Base-by-base conservation (phyloP, 164 flowering plant species). In the Stephania yunnanensis region DNA sequence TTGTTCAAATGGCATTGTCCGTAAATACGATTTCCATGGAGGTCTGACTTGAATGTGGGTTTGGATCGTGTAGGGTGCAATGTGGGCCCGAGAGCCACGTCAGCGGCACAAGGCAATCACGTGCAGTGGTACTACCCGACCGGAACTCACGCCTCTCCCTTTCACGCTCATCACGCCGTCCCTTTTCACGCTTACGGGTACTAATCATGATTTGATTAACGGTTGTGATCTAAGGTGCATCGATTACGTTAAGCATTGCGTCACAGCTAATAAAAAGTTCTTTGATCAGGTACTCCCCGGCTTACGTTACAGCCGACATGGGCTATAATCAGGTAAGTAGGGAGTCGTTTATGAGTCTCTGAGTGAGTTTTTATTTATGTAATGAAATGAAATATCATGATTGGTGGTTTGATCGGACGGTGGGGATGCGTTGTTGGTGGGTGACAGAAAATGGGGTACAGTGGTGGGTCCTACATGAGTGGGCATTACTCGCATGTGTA, bases 91-190 rank as follows among this genome's bases (percentile, higher is more conserved):
- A 83, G 90, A 79, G 79, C 86, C 69, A 78, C 78, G 42, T 29
- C 89, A 78, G 55, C 89, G 0, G 81, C 78, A 70, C 75, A 89
- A 29, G 79, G 77, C 1, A 83, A 74, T 74, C 89, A 84, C n/a
- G 84, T 91, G 73, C 95, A 87, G 77, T 94, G 98, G 97, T 94
- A 89, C 74, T 92, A 92, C 66, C 93, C 95, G 22, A 76, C 90
- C 0, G 86, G 82, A 13, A 74, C 90, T 7, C 81, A 88, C 1
- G 78, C 90, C 30, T 44, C 87, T 17, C 84, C 88, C 2, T 83
- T 64, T 69, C 89, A 83, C 64, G 90, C 84, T 25, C 91, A 86
- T 72, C 95, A 88, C 7, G 81, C 88, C 55, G 81, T 92, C 61
- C 98, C 98, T 45, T 84, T 75, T 72, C 82, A 72, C 63, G 73